Conservation (phyloP, 1,284 basidiomycete species). For the Apiotrichum montevideense region DNA sequence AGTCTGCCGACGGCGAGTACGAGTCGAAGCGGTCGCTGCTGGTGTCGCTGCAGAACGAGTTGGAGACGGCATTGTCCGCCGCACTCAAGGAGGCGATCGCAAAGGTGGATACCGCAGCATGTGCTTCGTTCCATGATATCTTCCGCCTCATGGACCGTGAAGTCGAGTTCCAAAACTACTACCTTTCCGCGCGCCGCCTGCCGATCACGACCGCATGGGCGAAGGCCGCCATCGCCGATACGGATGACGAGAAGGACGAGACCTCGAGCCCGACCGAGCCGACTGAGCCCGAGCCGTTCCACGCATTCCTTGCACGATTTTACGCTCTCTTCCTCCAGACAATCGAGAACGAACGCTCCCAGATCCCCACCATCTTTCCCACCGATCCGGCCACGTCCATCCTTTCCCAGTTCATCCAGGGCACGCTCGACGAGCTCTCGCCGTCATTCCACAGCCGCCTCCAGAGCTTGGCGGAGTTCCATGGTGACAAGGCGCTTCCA, state of each 20-base stretch:
- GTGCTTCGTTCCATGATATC: constrained; percentile 62
- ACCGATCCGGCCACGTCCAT: constrained; percentile 54
- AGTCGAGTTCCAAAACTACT: constrained; percentile 84
- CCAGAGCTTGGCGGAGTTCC: constrained; percentile 57
- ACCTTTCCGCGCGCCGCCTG: constrained; percentile 72
- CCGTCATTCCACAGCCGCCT: constrained; percentile 75
- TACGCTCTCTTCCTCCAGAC: constrained; percentile 54
- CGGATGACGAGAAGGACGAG: not conserved
- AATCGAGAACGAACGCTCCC: constrained; percentile 62
- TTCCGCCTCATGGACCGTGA: constrained; percentile 85
- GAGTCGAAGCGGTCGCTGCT: constrained; percentile 74
- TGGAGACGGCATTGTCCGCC: constrained; percentile 80
- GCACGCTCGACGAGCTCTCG: constrained; percentile 65
- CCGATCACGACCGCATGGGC: constrained; percentile 65
- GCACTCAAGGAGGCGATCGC: constrained; percentile 77
- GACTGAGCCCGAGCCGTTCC: constrained; percentile 48
- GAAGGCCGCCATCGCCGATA: constrained; percentile 30
- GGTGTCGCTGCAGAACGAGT: constrained; percentile 84
- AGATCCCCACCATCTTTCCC: constrained; percentile 72
- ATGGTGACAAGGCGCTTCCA: constrained; percentile 59
- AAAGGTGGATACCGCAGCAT: constrained; percentile 56
- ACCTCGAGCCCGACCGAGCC: constrained; percentile 11
- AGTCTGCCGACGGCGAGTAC: constrained; percentile 74
- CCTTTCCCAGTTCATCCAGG: constrained; percentile 71
- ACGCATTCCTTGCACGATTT: constrained; percentile 65